Conservation (phyloP, 2,329 filamentous ascomycete species). For the Colletotrichum karsti region DNA sequence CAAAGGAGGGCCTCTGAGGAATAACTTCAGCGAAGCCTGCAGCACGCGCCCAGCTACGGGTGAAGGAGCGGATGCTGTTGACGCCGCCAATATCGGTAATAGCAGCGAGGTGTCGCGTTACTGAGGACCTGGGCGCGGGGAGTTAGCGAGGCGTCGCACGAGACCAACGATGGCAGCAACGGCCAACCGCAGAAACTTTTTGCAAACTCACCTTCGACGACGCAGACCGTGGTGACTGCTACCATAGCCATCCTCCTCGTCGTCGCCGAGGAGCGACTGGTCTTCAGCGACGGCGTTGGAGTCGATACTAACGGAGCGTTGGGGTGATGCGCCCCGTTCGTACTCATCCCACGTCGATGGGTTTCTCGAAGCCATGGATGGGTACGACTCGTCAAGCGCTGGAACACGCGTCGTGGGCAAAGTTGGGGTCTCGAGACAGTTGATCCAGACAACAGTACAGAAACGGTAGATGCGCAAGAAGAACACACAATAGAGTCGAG, state of each 20-base stretch:
- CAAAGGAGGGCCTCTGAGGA: conserved; percentile 79
- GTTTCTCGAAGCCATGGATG: conserved; percentile 40
- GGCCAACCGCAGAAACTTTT: background rate
- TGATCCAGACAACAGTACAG: background rate
- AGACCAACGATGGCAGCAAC: conserved; percentile 29
- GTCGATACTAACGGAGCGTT: conserved; percentile 48
- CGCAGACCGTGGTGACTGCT: conserved; percentile 33
- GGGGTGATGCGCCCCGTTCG: conserved; percentile 49
- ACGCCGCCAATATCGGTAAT: conserved; percentile 82
- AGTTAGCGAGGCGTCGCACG: conserved; percentile 33
- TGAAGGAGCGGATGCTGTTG: conserved; percentile 95
- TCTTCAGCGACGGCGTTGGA: conserved; percentile 53
- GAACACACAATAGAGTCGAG: background rate
- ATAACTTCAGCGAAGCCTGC: conserved; percentile 89
- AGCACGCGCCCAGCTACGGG: conserved; percentile 90
- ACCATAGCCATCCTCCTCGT: conserved; percentile 41
- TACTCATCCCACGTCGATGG: conserved; percentile 57
- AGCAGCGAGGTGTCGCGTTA: conserved; percentile 63
- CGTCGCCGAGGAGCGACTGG: conserved; percentile 54
- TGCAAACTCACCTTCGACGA: conserved; percentile 44
- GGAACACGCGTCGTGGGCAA: background rate
- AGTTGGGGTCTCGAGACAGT: background rate
- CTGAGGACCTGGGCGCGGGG: conserved; percentile 58
- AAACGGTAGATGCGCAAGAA: background rate
- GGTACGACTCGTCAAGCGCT: background rate